Base-by-base conservation (phyloP, 306 rosid genomes). In the Abrus pulchellus region DNA sequence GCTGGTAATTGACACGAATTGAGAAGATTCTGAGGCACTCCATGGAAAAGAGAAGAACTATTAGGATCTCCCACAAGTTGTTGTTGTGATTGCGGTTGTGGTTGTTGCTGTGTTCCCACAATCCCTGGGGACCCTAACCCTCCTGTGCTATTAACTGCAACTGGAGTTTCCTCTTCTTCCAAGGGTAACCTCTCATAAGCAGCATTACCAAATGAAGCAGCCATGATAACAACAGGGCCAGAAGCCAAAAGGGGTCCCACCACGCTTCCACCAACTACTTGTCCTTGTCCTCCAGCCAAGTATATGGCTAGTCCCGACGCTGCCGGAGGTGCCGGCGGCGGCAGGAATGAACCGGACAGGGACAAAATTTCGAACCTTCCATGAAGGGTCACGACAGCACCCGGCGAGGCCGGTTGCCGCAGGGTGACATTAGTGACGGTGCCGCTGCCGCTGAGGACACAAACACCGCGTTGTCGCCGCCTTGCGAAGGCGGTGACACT, bases 341-440 rank as follows among this genome's bases (percentile, higher is more conserved):
- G 99, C n/a, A 95, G 77, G 54, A 93, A 93, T 0, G 97, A 93
- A 0, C 99, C 98, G 0, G 98, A 93, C 55, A 95, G 68, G 0
- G 99, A 95, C 1, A 95, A 75, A 74, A 95, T 93, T 86, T 95
- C 98, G 1, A 93, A 95, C 68, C 98, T 85, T 10, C 99, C 99
- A 1, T 92, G 97, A 54, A 95, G 74, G 50, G 97, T 88, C 57
- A 93, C 97, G 1, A 95, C 97, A 1, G 98, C 93, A 1, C 98
- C 96, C 0, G 96, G 91, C 0, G 98, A 82, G 13, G 96, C 93
- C 1, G 99, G 99, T 56, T 95, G 99, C 27, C 94, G 88, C 33
- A 95, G 90, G 1, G 91, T 93, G 62, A 95, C 98, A 55, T 95
- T 95, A 4, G 94, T 88, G 75, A 95, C 99, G 3, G 97, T 90